A percentile compares a stretch with the other conserved stretches of the same genome.
phyloP scores from a whole-genome alignment of 768 basidiomycete genomes.

The Naganishia vaughanmartiniae region DNA sequence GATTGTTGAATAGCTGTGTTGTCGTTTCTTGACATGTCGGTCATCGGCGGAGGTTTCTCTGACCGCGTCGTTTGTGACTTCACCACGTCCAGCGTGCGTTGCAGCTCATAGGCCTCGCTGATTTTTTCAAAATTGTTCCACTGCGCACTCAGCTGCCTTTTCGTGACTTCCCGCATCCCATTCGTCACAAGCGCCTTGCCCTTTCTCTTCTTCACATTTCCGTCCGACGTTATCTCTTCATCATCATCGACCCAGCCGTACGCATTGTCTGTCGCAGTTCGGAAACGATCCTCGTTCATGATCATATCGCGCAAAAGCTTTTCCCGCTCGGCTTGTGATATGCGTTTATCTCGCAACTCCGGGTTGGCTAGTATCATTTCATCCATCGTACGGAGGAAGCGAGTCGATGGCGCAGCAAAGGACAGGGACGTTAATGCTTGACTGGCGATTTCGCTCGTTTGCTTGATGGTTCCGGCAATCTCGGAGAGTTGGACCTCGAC shows the following conservation, averaged over 20 bases:
- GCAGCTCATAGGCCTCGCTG: constrained; percentile 18
- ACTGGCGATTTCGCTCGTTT: constrained; percentile 16
- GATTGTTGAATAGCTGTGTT: neutral
- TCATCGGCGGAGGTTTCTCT: neutral
- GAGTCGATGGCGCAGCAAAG: constrained; percentile 13
- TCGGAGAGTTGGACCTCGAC: neutral
- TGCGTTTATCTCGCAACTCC: neutral
- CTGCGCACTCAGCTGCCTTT: constrained; percentile 6
- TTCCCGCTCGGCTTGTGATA: constrained; percentile 13
- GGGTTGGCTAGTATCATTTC: constrained; percentile 16
- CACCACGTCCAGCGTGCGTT: neutral
- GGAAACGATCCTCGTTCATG: constrained; percentile 7
- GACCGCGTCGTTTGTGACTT: neutral
- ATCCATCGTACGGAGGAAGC: constrained; percentile 19
- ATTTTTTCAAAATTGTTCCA: constrained; percentile 18
- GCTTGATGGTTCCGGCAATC: constrained; percentile 11
- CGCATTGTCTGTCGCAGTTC: constrained; percentile 11
- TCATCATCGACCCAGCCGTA: constrained; percentile 23
- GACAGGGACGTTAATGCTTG: constrained; percentile 13
- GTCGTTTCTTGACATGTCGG: neutral
- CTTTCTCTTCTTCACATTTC: constrained; percentile 8
- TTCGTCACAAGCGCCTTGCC: constrained; percentile 15
- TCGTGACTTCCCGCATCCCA: constrained; percentile 11
- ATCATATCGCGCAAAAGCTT: neutral
- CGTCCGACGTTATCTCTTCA: neutral